These are phyloP conservation scores for Aspergillus intermedius DNA, from an alignment of 2,329 filamentous ascomycete genomes.

Conservation along the genomic window DNA sequence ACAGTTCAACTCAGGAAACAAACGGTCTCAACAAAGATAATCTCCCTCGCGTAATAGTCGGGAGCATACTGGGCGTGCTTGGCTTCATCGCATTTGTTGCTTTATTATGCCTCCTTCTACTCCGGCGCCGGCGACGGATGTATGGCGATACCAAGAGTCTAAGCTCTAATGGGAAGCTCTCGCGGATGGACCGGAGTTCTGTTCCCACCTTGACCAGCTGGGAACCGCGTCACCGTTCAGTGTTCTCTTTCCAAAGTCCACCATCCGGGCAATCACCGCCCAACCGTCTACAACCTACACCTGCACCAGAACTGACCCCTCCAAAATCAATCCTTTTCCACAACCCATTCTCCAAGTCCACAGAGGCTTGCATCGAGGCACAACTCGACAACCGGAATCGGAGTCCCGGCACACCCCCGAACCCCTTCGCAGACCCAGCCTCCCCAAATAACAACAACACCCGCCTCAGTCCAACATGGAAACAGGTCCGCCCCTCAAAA, in stretches of 20 bases:
- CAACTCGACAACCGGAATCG: neutral
- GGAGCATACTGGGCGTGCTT: slow-evolving; percentile 21
- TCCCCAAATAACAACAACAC: too few species aligned
- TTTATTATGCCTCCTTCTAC: slow-evolving; percentile 17
- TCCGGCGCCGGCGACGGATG: slow-evolving; percentile 17
- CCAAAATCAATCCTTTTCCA: neutral
- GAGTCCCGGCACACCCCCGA: neutral
- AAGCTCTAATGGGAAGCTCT: slow-evolving; percentile 12
- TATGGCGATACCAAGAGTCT: slow-evolving; percentile 2
- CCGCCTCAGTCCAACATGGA: neutral
- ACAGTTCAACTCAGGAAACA: neutral
- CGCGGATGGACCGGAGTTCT: slow-evolving; percentile 9
- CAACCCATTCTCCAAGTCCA: slow-evolving; percentile 13
- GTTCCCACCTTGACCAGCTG: slow-evolving; percentile 13
- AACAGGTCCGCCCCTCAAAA: neutral
- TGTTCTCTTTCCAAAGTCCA: slow-evolving; percentile 6
- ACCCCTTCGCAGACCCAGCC: slow-evolving; percentile 4
- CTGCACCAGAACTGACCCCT: neutral
- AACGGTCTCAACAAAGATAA: neutral
- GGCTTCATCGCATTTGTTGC: slow-evolving; percentile 18
- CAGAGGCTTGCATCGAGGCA: slow-evolving; percentile 1
- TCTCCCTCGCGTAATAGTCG: slow-evolving; percentile 20
- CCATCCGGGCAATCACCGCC: slow-evolving; percentile 8
- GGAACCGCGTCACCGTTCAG: slow-evolving; percentile 7
- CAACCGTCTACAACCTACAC: neutral